Base-by-base conservation (phyloP, 805 yeast species). In the Wickerhamomyces mucosus region DNA sequence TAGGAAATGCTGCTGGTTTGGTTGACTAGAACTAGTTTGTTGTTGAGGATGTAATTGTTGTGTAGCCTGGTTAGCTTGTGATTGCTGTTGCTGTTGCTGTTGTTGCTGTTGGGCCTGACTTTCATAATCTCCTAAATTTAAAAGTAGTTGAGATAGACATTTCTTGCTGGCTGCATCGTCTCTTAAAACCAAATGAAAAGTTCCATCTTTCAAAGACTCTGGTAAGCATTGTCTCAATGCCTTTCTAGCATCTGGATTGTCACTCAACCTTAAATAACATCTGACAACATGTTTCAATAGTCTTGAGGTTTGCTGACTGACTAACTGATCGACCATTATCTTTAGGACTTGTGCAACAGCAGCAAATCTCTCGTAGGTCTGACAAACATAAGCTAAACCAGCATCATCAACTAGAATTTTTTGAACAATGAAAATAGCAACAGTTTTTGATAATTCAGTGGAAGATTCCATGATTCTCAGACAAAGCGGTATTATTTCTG, bases 401-500 rank as follows among this genome's bases (percentile, higher is more conserved):
- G 79, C 75, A 49, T 89, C 96, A 57, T 92, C 97, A 42, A 86
- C 69, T 31, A 89, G 65, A 34, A 89, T 89, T 56, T 88, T 89
- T 52, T 89, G 96, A 28, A 92, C 80, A 38, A 92, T 89, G 61
- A 92, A 89, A 35, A 89, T 88, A 5, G 98, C 98, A 17, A 89
- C 98, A 0, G 97, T 92, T 51, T 92, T 89, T 29, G 94, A 78
- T 32, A 89, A 67, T 52, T 92, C 98, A 0, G 95, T 80, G 7
- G 95, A 85, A 1, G 88, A 75, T 53, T 89, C 97, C 95, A 89
- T 89, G 39, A 92, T 89, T 46, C 92, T 78, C 37, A 89, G 63
- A 53, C 98, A 92, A 34, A 92, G 61, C 5, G 98, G 98, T 21
- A 92, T 94, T 45, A 92, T 89, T 55, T 89, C 98, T 0, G 98